Conservation (phyloP, 2,329 filamentous ascomycete species). For the Beauveria bassiana region DNA sequence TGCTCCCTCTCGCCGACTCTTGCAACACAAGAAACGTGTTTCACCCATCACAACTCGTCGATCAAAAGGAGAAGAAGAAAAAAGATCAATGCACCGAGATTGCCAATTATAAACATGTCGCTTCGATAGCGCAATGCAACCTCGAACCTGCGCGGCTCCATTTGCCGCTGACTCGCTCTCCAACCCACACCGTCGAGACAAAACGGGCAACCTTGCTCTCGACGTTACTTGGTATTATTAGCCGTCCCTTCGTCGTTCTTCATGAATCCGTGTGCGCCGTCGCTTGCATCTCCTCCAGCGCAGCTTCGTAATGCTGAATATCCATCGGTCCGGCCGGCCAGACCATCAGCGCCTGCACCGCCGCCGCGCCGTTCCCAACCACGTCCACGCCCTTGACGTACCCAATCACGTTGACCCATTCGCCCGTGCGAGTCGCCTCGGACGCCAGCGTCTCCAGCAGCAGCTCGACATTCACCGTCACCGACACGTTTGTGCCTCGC, state of each 20-base stretch:
- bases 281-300: slow-evolving; percentile 30
- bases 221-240: too few species aligned
- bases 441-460: slow-evolving; percentile 57
- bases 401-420: slow-evolving; percentile 85
- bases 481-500: slow-evolving; percentile 34
- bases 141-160: too few species aligned
- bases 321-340: slow-evolving; percentile 71
- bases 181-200: background rate
- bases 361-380: slow-evolving; percentile 13
- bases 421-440: slow-evolving; percentile 61
- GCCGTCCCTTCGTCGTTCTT: background rate
- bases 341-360: slow-evolving; percentile 67
- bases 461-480: slow-evolving; percentile 62
- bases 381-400: slow-evolving; percentile 47
- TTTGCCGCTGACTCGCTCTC: background rate
- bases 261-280: background rate
- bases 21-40: slow-evolving; percentile 1
- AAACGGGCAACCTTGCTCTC: background rate
- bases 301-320: slow-evolving; percentile 61
- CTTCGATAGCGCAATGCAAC: background rate
- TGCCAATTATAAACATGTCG: background rate
- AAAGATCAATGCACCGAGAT: background rate
- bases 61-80: background rate
- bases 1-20: background rate
- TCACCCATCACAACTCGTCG: background rate